Evolutionary conservation across 768 basidiomycete genomes (phyloP).

Genomic region (Naganishia friedmannii): DNA sequence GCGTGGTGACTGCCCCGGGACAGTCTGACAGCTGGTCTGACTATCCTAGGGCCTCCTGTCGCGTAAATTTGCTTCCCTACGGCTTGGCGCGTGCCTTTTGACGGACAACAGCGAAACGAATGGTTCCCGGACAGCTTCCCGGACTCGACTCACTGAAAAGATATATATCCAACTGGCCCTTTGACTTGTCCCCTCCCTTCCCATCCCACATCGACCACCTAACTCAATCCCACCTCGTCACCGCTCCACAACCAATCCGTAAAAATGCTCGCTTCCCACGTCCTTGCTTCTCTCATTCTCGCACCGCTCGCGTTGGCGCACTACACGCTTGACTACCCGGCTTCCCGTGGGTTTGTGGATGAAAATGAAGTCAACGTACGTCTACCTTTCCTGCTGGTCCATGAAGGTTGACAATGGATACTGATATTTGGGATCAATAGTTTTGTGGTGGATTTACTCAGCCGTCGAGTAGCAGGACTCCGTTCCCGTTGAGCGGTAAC

Average conservation of each 20-base stretch:
- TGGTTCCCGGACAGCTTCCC: no score
- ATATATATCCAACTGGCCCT: neutral
- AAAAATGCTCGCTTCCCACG: constrained; percentile 30
- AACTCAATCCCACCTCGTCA: neutral
- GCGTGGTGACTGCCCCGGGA: no score
- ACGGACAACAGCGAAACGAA: no score
- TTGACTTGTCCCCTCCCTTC: neutral
- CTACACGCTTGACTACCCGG: constrained; percentile 75
- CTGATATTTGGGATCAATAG: constrained; percentile 50
- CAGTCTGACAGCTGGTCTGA: no score
- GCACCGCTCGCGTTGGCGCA: constrained; percentile 63
- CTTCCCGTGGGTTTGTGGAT: constrained; percentile 70
- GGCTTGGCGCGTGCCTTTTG: no score
- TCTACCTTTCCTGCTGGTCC: constrained; percentile 18
- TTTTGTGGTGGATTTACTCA: constrained; percentile 72
- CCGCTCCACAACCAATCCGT: neutral
- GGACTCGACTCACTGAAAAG: no score
- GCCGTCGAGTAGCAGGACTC: constrained; percentile 60
- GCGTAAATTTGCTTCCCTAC: no score
- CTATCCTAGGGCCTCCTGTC: no score
- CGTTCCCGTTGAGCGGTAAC: constrained; percentile 63
- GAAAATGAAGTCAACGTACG: constrained; percentile 45
- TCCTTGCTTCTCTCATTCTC: constrained; percentile 52
- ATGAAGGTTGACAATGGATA: neutral
- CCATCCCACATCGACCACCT: neutral